Evolutionary conservation across 139 green algal genomes (phyloP), one percentile per base, ranked within the genome.

Genomic region (Chlamydomonas sp.): DNA sequence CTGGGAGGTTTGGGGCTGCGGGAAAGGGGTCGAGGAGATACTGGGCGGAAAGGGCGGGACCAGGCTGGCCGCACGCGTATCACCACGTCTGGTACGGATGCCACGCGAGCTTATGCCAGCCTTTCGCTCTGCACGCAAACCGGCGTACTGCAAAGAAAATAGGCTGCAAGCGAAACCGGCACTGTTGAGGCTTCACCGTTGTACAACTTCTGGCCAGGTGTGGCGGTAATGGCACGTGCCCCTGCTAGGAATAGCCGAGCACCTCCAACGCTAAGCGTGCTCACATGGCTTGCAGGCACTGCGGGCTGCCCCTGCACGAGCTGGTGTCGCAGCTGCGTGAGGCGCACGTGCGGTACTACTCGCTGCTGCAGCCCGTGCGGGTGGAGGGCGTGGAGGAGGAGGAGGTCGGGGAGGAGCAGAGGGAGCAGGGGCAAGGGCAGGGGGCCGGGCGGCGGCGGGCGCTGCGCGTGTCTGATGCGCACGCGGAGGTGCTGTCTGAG

Each of bases 321-420:
- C 78, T 85, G 72, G 59, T 86, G 17, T 15, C 71, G 66, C 9
- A 2, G 18, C 72, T 91, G 60, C 84, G 84, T 0, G 73, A 64
- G 18, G 79, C 89, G 7, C 89, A 91, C 66, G 64, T 79, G 12
- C 49, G 71, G 6, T 85, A 89, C 89, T 88, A 83, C 71, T 60
- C 63, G 58, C 79, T 91, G 66, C 82, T 91, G 18, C 84, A 77
- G 72, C 89, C 89, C 2, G 63, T 85, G 16, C 57, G 1, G 18
- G 17, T 83, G 72, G 62, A 77, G 63, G 16, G 15, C 57, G 59
- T 69, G 64, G 15, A 1, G 31, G 66, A 82, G 77, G 64, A 18
- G n/a, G 7, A 63, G 16, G 18, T 77, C 61, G 60, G 67, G 4
- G 66, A 31, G 59, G 5, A 63, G 58, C 63, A 1, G 84, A 14